phyloP scores from a whole-genome alignment of 2,329 filamentous ascomycete species.

The Xylaria digitata region DNA sequence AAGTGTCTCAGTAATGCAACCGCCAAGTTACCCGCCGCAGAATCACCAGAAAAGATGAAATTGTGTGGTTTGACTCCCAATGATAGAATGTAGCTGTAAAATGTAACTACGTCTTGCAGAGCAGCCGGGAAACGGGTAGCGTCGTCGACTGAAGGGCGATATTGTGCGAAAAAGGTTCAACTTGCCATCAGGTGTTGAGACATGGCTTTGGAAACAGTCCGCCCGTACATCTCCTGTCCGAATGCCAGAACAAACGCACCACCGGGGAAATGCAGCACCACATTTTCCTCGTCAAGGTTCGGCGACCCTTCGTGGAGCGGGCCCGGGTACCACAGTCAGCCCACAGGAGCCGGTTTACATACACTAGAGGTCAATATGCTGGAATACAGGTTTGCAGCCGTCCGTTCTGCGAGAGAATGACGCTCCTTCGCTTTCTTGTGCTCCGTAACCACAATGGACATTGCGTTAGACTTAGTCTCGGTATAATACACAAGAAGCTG shows the following conservation, averaged over 20 bases:
- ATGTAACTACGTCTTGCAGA: slow-evolving; percentile 40
- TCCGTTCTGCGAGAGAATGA: slow-evolving; percentile 18
- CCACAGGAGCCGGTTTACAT: slow-evolving; percentile 28
- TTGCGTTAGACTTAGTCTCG: slow-evolving; percentile 4
- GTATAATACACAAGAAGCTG: slow-evolving; percentile 19
- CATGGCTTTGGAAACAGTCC: slow-evolving; percentile 25
- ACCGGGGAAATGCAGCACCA: slow-evolving; percentile 41
- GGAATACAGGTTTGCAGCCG: slow-evolving; percentile 14
- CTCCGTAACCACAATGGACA: slow-evolving; percentile 19
- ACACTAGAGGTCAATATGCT: slow-evolving; percentile 4
- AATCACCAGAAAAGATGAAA: slow-evolving; percentile 25
- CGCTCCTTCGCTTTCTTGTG: slow-evolving; percentile 30
- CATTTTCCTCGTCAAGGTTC: slow-evolving; percentile 27
- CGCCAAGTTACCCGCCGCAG: slow-evolving; percentile 32
- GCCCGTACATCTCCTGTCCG: slow-evolving; percentile 27
- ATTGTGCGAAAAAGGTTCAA: slow-evolving; percentile 38
- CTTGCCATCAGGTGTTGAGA: slow-evolving; percentile 25
- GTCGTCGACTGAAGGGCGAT: slow-evolving; percentile 31
- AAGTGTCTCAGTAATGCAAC: slow-evolving; percentile 32
- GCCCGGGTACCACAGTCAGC: slow-evolving; percentile 39
- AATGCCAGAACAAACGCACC: slow-evolving; percentile 42
- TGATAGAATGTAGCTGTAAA: slow-evolving; percentile 36
- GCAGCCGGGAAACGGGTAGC: slow-evolving; percentile 40
- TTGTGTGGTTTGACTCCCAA: slow-evolving; percentile 29
- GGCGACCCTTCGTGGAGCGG: slow-evolving; percentile 13